phyloP scores from a whole-genome alignment of 495 filamentous ascomycete species.

The Cenococcum geophilum region DNA sequence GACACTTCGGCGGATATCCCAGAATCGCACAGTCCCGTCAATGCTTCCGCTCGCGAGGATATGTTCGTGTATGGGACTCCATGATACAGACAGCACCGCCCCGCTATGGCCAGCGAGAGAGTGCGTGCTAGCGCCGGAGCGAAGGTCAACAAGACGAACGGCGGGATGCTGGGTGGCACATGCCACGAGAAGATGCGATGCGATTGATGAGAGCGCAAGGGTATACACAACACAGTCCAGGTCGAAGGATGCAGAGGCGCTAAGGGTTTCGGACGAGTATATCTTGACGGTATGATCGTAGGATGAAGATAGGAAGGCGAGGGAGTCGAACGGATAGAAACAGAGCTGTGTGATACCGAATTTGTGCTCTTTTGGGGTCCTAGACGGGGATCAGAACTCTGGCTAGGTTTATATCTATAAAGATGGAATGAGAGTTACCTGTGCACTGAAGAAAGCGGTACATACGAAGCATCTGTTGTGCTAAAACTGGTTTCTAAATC shows the following conservation, averaged over 20 bases:
- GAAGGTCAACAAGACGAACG: conserved; percentile 75
- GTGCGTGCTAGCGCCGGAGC: conserved; percentile 69
- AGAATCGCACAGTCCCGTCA: conserved; percentile 74
- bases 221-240: conserved; percentile 67
- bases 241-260: conserved; percentile 59
- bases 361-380: conserved; percentile 51
- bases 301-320: conserved; percentile 73
- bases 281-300: conserved; percentile 80
- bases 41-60: conserved; percentile 70
- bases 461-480: conserved; percentile 44
- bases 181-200: conserved; percentile 66
- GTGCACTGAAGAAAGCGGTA: conserved; percentile 44
- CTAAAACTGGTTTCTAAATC: conserved; percentile 56
- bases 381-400: conserved; percentile 18
- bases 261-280: conserved; percentile 60
- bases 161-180: conserved; percentile 75
- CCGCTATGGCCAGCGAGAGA: conserved; percentile 68
- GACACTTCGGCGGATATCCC: conserved; percentile 73
- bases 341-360: conserved; percentile 77
- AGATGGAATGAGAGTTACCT: conserved; percentile 33
- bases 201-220: conserved; percentile 68
- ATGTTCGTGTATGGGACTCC: conserved; percentile 73
- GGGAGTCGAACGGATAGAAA: conserved; percentile 82
- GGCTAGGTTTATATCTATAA: neutral
- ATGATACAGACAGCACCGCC: conserved; percentile 64